Conservation (phyloP, 176 grass and related monocot species). For the Paspalum vaginatum region DNA sequence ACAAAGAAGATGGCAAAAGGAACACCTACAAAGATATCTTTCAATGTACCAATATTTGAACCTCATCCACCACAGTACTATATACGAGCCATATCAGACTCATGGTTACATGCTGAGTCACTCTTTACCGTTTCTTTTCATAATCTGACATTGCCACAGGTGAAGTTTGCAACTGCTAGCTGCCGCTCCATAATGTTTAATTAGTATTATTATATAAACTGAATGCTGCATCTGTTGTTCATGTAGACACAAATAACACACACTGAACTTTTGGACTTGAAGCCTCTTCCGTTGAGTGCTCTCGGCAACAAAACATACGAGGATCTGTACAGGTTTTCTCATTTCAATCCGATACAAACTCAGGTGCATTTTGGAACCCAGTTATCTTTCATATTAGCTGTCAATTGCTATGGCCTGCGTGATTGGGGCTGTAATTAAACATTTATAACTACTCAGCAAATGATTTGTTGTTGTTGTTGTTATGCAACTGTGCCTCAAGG, state of each 20-base stretch:
- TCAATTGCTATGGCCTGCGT: constrained; percentile 30
- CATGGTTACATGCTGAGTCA: constrained; percentile 92
- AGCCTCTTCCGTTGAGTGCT: constrained; percentile 89
- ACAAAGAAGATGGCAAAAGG: constrained; percentile 88
- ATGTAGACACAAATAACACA: constrained; percentile 92
- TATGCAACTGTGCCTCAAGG: not conserved
- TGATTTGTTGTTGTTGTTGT: constrained; percentile 13
- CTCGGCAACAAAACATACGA: constrained; percentile 74
- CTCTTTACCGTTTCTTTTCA: constrained; percentile 95
- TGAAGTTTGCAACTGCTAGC: constrained; percentile 41
- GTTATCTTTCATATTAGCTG: constrained; percentile 29
- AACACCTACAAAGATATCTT: constrained; percentile 82
- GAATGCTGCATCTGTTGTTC: constrained; percentile 31
- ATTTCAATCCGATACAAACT: constrained; percentile 99
- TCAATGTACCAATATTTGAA: constrained; percentile 97
- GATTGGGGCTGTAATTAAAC: constrained; percentile 23
- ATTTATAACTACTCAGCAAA: constrained; percentile 1
- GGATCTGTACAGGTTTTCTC: constrained; percentile 85
- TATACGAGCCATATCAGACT: constrained; percentile 89
- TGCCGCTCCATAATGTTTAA: constrained; percentile 21
- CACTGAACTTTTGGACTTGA: constrained; percentile 94
- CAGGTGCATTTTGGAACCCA: constrained; percentile 56
- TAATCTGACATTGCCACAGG: constrained; percentile 94
- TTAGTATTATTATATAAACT: constrained; percentile 8
- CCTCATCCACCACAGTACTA: constrained; percentile 98